These are phyloP conservation scores for Backusella circina DNA, from an alignment of 192 early-diverging fungal genomes.

Conservation along the genomic window DNA sequence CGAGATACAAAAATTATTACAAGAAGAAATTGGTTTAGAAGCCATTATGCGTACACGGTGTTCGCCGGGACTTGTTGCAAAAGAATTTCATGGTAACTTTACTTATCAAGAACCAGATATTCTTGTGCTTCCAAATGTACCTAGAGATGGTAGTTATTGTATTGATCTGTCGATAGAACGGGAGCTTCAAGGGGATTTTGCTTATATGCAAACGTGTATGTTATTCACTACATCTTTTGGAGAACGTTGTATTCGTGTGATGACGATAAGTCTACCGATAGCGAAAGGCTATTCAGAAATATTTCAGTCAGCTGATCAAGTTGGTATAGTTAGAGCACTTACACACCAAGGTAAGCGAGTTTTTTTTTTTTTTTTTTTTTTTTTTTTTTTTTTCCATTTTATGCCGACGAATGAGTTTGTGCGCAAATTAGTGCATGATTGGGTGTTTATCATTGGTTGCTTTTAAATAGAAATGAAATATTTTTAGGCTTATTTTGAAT, in stretches of 20 bases:
- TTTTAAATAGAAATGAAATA: background rate
- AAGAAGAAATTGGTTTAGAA: conserved; percentile 66
- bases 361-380: too few relatives aligned
- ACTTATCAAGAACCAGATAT: conserved; percentile 80
- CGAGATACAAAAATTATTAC: conserved; percentile 64
- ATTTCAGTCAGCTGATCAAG: conserved; percentile 65
- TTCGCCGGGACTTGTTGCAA: conserved; percentile 68
- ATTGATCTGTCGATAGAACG: conserved; percentile 65
- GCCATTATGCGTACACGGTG: conserved; percentile 83
- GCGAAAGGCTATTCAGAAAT: conserved; percentile 64
- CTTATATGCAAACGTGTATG: conserved; percentile 82
- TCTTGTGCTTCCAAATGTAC: conserved; percentile 78
- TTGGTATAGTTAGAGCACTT: conserved; percentile 62
- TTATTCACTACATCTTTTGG: conserved; percentile 75
- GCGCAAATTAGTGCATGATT: background rate
- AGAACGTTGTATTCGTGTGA: conserved; percentile 81
- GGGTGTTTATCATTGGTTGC: conserved; percentile 2
- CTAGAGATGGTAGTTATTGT: conserved; percentile 73
- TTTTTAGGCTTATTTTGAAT: too few relatives aligned
- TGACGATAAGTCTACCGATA: conserved; percentile 74
- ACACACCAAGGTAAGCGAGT: conserved; percentile 62
- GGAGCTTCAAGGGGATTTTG: conserved; percentile 45
- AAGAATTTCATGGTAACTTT: conserved; percentile 82
- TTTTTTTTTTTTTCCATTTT: too few relatives aligned
- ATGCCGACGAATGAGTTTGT: background rate